Conservation (phyloP, 306 rosid genomes). For the Castanea sativa region DNA sequence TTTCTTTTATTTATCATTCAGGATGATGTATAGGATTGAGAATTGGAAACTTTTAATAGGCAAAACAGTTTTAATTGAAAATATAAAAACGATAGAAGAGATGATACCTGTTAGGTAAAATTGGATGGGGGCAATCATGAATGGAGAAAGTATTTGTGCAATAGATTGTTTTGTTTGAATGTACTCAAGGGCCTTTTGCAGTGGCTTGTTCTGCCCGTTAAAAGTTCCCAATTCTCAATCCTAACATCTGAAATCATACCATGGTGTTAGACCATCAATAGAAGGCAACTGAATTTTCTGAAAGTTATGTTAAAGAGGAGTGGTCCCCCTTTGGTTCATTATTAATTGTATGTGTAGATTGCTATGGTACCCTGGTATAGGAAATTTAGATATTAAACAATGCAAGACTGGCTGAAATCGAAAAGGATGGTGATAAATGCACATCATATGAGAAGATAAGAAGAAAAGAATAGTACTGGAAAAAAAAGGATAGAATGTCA, state of each 20-base stretch:
- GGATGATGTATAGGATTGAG: background rate
- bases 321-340: background rate
- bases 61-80: background rate
- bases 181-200: background rate
- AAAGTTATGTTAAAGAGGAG: background rate
- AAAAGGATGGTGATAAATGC: background rate
- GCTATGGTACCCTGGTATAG: background rate
- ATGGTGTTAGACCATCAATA: background rate
- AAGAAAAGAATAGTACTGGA: background rate
- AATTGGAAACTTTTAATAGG: too few species aligned
- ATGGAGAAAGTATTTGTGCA: background rate
- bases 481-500: background rate
- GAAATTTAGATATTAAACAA: background rate
- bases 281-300: background rate
- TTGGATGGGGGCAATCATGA: background rate
- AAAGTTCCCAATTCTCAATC: background rate
- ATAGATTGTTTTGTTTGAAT: background rate
- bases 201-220: background rate
- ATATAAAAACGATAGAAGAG: background rate
- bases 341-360: background rate
- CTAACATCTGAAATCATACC: background rate
- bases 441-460: background rate
- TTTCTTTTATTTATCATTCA: background rate
- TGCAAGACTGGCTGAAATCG: background rate
- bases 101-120: background rate